Evolutionary conservation across 2,329 filamentous ascomycete species (phyloP).

Genomic region (Sodiomyces alkalinus): DNA sequence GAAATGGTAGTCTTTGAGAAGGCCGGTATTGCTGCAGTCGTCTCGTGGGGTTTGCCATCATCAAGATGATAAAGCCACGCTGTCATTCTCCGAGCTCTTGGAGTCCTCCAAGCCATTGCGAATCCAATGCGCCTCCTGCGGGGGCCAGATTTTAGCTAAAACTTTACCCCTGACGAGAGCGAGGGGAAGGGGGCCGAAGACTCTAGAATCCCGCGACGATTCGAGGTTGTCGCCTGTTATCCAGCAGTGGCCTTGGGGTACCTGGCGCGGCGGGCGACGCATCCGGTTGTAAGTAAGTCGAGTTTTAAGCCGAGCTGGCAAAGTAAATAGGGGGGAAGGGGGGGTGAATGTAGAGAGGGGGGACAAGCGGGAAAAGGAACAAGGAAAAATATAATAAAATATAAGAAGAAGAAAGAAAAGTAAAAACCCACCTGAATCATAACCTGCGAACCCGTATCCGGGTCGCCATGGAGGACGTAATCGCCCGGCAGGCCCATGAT

Average conservation of each 20-base stretch:
- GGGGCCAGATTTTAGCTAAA: slow-evolving; percentile 44
- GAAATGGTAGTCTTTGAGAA: too few relatives aligned
- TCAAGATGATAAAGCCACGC: too few relatives aligned
- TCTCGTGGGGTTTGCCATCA: too few relatives aligned
- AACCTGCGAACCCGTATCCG: slow-evolving; percentile 25
- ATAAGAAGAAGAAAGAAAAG: too few relatives aligned
- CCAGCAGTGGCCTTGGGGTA: slow-evolving; percentile 87
- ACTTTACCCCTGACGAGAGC: slow-evolving; percentile 76
- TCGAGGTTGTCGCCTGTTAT: slow-evolving; percentile 76
- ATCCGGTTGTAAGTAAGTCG: background rate
- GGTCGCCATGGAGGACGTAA: slow-evolving; percentile 53
- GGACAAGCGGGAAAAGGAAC: background rate
- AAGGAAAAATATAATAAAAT: background rate
- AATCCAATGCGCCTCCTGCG: slow-evolving; percentile 34
- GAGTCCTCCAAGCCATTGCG: slow-evolving; percentile 23
- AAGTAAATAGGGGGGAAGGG: too few relatives aligned
- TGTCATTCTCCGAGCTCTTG: slow-evolving; percentile 14
- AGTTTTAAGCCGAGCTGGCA: too few relatives aligned
- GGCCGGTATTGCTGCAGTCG: too few relatives aligned
- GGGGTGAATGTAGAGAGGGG: background rate
- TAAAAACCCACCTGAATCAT: slow-evolving; percentile 54
- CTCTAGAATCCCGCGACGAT: slow-evolving; percentile 72
- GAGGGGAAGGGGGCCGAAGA: slow-evolving; percentile 75
- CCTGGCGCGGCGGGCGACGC: too few relatives aligned
- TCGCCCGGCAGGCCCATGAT: slow-evolving; percentile 64